A percentile compares a stretch with the other conserved stretches of the same genome.
Evolutionary conservation across 78 protist species (phyloP).

Genomic region (Isochrysis galbana): DNA sequence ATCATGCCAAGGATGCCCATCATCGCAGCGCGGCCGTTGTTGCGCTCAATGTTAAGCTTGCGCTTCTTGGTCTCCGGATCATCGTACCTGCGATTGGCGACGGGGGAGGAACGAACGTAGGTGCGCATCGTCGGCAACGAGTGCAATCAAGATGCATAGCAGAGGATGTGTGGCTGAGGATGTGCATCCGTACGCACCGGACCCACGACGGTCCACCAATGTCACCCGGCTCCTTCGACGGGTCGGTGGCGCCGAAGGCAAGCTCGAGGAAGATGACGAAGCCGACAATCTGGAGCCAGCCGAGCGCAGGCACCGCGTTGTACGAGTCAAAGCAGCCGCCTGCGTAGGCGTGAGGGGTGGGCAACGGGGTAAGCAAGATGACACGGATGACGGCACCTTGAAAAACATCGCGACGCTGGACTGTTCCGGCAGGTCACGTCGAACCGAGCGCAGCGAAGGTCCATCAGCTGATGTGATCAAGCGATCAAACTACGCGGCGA

Average conservation of each 20-base stretch:
- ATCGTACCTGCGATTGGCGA: background rate
- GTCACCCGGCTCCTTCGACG: background rate
- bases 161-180: background rate
- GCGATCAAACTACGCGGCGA: too few relatives aligned
- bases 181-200: background rate
- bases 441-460: too few relatives aligned
- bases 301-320: background rate
- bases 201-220: background rate
- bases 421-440: too few relatives aligned
- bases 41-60: background rate
- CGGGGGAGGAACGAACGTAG: background rate
- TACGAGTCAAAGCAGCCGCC: background rate
- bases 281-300: constrained; percentile 24
- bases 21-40: constrained; percentile 30
- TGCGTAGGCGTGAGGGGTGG: too few relatives aligned
- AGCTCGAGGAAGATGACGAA: constrained; percentile 17
- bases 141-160: background rate
- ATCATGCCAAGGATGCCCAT: constrained; percentile 10
- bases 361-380: too few relatives aligned
- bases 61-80: background rate
- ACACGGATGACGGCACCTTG: too few relatives aligned
- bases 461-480: too few relatives aligned
- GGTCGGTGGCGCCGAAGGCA: background rate
- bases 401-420: too few relatives aligned
- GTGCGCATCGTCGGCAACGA: background rate